A percentile compares a stretch with the other conserved stretches of the same genome.
Evolutionary conservation across 495 filamentous ascomycete genomes (phyloP).

Genomic region (Ascodesmis nigricans): DNA sequence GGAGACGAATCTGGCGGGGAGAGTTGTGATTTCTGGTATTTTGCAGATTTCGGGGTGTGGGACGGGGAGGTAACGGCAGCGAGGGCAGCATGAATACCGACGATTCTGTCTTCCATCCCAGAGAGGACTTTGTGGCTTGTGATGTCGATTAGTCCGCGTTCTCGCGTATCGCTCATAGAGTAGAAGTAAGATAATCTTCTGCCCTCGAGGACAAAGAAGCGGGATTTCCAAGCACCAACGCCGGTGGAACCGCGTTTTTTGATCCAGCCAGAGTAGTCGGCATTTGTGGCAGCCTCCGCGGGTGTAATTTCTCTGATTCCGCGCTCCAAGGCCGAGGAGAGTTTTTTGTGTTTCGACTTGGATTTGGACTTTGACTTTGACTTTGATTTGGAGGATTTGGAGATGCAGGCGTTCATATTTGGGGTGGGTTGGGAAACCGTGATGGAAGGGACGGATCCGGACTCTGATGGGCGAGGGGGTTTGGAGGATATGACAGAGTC

Average conservation of each 20-base stretch:
- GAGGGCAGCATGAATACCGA: conserved; percentile 72
- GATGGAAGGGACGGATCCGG: too few species aligned
- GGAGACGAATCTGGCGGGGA: too few species aligned
- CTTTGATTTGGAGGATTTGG: too few species aligned
- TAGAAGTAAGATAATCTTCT: conserved; percentile 91
- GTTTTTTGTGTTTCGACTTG: conserved; percentile 81
- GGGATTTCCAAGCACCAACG: conserved; percentile 73
- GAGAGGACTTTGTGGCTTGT: conserved; percentile 87
- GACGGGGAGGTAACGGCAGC: conserved; percentile 65
- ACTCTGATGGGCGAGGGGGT: too few species aligned
- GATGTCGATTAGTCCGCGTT: conserved; percentile 92
- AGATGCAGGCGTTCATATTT: too few species aligned
- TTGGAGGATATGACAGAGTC: too few species aligned
- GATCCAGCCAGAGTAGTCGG: conserved; percentile 98
- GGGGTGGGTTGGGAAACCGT: too few species aligned
- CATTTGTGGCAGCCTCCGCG: conserved; percentile 59
- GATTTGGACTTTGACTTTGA: too few species aligned
- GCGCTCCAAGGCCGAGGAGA: conserved; percentile 64
- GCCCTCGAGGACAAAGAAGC: conserved; percentile 81
- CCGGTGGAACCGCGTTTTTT: conserved; percentile 69
- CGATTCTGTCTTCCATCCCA: conserved; percentile 77
- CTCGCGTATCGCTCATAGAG: conserved; percentile 70
- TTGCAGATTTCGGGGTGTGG: conserved; percentile 38
- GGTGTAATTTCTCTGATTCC: conserved; percentile 69
- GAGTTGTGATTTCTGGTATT: too few species aligned